phyloP scores from a whole-genome alignment of 176 grass and related monocot species.

The Panicum miliaceum region DNA sequence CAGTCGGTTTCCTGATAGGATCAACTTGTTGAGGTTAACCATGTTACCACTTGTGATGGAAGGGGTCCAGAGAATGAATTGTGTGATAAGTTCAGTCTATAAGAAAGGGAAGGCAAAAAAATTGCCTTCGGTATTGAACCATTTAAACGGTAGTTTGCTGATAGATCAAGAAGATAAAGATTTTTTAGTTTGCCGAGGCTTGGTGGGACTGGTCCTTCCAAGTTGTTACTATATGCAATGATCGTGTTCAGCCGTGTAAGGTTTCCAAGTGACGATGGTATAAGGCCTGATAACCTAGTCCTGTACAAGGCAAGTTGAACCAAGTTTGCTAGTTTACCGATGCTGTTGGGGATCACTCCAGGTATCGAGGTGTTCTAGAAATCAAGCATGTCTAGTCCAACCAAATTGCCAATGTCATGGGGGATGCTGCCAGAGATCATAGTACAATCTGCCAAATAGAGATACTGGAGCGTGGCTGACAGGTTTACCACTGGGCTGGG shows the following conservation, averaged over 20 bases:
- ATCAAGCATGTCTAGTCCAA: neutral
- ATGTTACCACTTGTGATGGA: slow-evolving; percentile 9
- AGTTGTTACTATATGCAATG: neutral
- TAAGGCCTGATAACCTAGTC: neutral
- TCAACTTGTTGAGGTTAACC: neutral
- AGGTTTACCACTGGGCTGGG: neutral
- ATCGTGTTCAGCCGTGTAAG: neutral
- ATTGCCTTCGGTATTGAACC: neutral
- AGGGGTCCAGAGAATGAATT: slow-evolving; percentile 12
- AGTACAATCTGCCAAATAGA: neutral
- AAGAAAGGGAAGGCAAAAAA: neutral
- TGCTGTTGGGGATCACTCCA: neutral
- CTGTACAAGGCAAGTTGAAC: neutral
- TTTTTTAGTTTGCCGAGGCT: neutral
- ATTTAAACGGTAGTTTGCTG: neutral
- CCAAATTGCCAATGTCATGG: neutral
- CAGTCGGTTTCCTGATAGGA: slow-evolving; percentile 27
- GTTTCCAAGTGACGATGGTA: neutral
- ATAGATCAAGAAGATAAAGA: neutral
- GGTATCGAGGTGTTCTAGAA: neutral
- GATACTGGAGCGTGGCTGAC: neutral
- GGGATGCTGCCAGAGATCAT: neutral
- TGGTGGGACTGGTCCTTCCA: neutral
- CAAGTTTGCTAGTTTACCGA: neutral
- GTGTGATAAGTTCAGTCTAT: neutral